phyloP scores from a whole-genome alignment of 768 basidiomycete genomes.

The Amanita pallidorosea region DNA sequence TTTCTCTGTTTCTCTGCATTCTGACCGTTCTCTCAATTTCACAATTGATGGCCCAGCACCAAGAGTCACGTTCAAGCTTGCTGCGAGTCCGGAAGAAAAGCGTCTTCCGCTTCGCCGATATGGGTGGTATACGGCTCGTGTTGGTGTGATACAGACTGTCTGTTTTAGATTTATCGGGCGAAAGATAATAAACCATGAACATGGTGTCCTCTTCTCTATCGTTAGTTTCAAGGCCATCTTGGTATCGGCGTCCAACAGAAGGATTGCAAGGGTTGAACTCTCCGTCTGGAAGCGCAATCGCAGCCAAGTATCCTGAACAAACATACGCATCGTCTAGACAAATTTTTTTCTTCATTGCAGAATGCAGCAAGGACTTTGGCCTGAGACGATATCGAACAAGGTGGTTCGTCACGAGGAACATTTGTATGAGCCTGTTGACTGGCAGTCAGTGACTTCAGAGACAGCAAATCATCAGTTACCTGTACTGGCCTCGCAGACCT shows the following conservation, averaged over 20 bases:
- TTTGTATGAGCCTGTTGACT: conserved; percentile 45
- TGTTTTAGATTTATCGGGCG: conserved; percentile 18
- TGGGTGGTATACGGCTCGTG: conserved; percentile 29
- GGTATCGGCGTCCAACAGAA: conserved; percentile 61
- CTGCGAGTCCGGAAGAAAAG: conserved; percentile 66
- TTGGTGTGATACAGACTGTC: conserved; percentile 18
- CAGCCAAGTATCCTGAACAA: conserved; percentile 78
- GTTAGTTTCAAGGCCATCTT: conserved; percentile 82
- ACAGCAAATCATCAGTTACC: conserved; percentile 34
- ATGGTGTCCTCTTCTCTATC: conserved; percentile 84
- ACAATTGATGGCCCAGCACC: conserved; percentile 89
- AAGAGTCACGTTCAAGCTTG: conserved; percentile 82
- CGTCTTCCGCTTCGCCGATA: conserved; percentile 50
- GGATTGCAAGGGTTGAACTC: conserved; percentile 47
- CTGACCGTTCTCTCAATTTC: conserved; percentile 81
- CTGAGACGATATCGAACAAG: conserved; percentile 62
- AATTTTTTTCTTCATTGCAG: conserved; percentile 41
- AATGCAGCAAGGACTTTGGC: conserved; percentile 46
- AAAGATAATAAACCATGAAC: conserved; percentile 70
- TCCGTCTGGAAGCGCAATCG: conserved; percentile 50
- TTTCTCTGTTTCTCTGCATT: conserved; percentile 52
- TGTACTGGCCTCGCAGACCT: conserved; percentile 67
- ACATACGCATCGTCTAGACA: conserved; percentile 69
- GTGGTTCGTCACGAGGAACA: conserved; percentile 68
- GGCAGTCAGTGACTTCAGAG: background rate